A percentile compares a stretch with the other conserved stretches of the same genome.
phyloP scores from a whole-genome alignment of 2,329 filamentous ascomycete species.

The Pyricularia pennisetigena region DNA sequence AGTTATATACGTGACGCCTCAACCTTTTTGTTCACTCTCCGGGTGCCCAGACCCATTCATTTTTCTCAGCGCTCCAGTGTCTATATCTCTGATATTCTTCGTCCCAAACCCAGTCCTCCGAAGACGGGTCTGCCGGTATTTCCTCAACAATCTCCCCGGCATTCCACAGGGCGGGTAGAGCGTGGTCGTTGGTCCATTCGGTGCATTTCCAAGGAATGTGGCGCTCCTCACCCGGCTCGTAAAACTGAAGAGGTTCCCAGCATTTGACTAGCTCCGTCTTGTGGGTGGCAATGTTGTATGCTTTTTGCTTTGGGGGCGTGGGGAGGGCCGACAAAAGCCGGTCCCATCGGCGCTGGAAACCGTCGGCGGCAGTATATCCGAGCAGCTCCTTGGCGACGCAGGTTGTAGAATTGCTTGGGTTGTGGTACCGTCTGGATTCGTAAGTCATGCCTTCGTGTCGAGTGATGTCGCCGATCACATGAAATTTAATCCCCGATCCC shows the following conservation, averaged over 20 bases:
- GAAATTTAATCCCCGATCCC: background rate
- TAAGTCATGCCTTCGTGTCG: slow-evolving; percentile 2
- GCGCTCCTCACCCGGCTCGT: background rate
- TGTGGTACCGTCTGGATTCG: background rate
- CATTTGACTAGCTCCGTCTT: background rate
- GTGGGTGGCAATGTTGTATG: background rate
- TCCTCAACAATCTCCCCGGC: background rate
- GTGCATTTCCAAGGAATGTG: slow-evolving; percentile 2
- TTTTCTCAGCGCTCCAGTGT: too few species aligned
- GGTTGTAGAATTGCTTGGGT: background rate
- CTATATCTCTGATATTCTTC: too few species aligned
- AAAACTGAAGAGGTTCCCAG: background rate
- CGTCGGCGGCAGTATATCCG: background rate
- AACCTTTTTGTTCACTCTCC: too few species aligned
- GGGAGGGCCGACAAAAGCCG: background rate
- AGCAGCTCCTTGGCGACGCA: background rate
- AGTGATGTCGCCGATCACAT: slow-evolving; percentile 2
- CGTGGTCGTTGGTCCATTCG: background rate
- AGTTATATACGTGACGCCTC: too few species aligned
- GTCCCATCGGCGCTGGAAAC: slow-evolving; percentile 2
- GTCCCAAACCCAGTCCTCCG: too few species aligned
- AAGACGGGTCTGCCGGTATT: background rate
- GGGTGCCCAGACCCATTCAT: too few species aligned
- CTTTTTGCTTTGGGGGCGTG: background rate
- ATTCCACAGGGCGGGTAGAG: background rate